Conservation (phyloP, 805 yeast species). For the Pichia thaimueangensis region DNA sequence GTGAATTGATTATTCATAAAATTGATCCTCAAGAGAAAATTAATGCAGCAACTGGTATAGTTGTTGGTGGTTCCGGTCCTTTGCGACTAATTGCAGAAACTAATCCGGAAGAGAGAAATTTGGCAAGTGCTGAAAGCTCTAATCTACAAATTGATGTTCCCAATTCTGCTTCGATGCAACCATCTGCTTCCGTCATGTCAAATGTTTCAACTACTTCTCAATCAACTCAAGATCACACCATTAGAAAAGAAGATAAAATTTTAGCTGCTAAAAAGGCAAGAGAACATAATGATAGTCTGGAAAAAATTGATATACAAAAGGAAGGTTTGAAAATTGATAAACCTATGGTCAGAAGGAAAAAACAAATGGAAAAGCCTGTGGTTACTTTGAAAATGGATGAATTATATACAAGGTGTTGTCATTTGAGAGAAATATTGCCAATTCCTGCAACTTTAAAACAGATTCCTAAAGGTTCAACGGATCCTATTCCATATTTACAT, state of each 20-base stretch:
- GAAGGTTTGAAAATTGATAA: constrained; percentile 54
- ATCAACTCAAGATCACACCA: constrained; percentile 22
- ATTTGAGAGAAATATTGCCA: constrained; percentile 83
- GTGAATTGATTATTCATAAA: constrained; percentile 31
- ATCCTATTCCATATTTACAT: constrained; percentile 67
- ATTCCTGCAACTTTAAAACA: constrained; percentile 85
- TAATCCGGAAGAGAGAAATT: constrained; percentile 6
- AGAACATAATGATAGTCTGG: constrained; percentile 14
- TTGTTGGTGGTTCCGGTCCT: constrained; percentile 75
- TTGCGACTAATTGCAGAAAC: constrained; percentile 36
- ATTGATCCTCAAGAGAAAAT: constrained; percentile 28
- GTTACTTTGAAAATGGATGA: constrained; percentile 50
- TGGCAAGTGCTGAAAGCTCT: constrained; percentile 11
- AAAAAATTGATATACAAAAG: constrained; percentile 18
- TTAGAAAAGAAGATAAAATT: constrained; percentile 25
- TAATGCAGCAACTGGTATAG: constrained; percentile 56
- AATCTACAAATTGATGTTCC: constrained; percentile 19
- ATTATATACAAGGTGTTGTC: constrained; percentile 89
- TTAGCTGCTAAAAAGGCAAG: constrained; percentile 29
- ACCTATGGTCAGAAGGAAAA: constrained; percentile 45
- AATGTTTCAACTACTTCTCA: constrained; percentile 15
- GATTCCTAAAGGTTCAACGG: constrained; percentile 67
- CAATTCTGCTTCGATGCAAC: constrained; percentile 16
- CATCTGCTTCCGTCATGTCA: constrained; percentile 15
- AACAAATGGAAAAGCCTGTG: constrained; percentile 32